A percentile compares a stretch with the other conserved stretches of the same genome.
Conservation (phyloP, 148 eudicot species). For the Euryodendron excelsum region DNA sequence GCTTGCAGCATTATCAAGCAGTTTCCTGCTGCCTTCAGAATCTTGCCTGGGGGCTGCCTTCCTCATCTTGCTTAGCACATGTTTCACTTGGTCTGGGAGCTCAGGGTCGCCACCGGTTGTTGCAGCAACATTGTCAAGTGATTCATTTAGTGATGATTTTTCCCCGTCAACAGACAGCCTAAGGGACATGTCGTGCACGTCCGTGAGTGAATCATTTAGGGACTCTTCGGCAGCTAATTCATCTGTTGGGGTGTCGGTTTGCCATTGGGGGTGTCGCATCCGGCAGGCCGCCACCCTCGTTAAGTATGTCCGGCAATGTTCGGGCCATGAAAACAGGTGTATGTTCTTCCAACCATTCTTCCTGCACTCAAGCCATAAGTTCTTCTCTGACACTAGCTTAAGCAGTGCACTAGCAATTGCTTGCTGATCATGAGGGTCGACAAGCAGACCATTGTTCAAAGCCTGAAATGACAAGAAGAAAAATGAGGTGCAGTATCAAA, state of each 20-base stretch:
- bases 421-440: conserved; percentile 74
- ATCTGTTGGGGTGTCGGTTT: conserved; percentile 65
- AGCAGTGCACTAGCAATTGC: conserved; percentile 69
- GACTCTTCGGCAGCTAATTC: conserved; percentile 46
- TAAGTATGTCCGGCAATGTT: conserved; percentile 70
- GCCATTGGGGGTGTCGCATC: conserved; percentile 78
- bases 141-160: conserved; percentile 43
- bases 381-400: conserved; percentile 68
- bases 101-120: conserved; percentile 27
- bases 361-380: conserved; percentile 63
- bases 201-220: conserved; percentile 59
- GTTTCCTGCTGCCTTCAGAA: conserved; percentile 27
- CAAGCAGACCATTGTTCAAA: conserved; percentile 66
- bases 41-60: conserved; percentile 35
- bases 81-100: conserved; percentile 62
- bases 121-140: conserved; percentile 24
- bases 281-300: conserved; percentile 69
- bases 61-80: conserved; percentile 54
- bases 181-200: conserved; percentile 70
- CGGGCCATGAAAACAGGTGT: conserved; percentile 79
- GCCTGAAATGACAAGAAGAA: conserved; percentile 37
- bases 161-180: conserved; percentile 71
- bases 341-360: conserved; percentile 71
- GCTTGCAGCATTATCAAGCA: conserved; percentile 26
- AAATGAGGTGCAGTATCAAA: not conserved